Conservation (phyloP, 2,329 filamentous ascomycete genomes). For the Monosporascus sp. region DNA sequence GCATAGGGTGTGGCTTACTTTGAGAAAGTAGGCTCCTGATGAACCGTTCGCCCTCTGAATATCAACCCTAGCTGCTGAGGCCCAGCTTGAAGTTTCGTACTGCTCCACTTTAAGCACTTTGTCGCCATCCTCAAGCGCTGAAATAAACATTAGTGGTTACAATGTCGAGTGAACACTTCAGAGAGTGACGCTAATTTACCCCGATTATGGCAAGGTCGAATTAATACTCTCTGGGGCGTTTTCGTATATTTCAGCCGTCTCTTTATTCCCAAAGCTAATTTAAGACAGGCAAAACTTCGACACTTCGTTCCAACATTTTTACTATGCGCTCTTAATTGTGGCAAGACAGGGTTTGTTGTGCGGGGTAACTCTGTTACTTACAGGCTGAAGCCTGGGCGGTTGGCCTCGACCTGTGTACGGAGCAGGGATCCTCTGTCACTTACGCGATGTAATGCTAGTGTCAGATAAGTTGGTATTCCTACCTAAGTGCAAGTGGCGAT, state of each 20-base stretch:
- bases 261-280: too few species aligned
- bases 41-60: background rate
- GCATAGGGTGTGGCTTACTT: background rate
- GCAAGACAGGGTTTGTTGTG: too few species aligned
- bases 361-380: too few species aligned
- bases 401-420: too few species aligned
- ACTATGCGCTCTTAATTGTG: too few species aligned
- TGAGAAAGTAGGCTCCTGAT: conserved; percentile 6
- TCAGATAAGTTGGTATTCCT: too few species aligned
- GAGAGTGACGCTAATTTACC: background rate
- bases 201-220: background rate
- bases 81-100: conserved; percentile 5
- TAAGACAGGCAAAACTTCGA: too few species aligned
- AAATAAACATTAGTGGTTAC: background rate
- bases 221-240: background rate
- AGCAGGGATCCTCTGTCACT: too few species aligned
- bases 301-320: too few species aligned
- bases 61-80: conserved; percentile 2
- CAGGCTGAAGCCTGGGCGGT: too few species aligned
- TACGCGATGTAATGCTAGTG: too few species aligned
- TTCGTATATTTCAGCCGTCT: background rate
- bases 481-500: too few species aligned
- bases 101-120: conserved; percentile 1
- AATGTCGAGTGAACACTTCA: background rate
- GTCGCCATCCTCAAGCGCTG: conserved; percentile 5